phyloP scores from a whole-genome alignment of 2,329 filamentous ascomycete species.

The Cladosporium colombiae region DNA sequence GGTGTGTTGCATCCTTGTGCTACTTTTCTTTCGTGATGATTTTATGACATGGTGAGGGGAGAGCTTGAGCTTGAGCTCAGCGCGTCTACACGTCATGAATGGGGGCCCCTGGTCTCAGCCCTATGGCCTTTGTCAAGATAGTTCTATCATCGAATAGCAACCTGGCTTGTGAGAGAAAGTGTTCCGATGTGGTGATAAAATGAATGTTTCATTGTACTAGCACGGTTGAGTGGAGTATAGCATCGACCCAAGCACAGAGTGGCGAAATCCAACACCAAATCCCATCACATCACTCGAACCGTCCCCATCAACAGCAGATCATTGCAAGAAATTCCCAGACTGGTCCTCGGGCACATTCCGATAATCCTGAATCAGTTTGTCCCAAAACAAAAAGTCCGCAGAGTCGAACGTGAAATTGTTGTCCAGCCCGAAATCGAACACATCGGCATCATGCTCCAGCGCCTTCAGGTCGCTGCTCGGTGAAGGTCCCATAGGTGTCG shows the following conservation, averaged over 20 bases:
- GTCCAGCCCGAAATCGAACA: conserved; percentile 6
- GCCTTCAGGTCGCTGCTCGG: conserved; percentile 1
- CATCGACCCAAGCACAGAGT: neutral
- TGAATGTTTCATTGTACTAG: neutral
- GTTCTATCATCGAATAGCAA: neutral
- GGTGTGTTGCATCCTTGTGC: neutral
- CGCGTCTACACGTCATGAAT: conserved; percentile 15
- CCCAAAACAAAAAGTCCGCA: conserved; percentile 30
- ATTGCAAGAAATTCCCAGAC: neutral
- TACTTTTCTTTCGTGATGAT: neutral
- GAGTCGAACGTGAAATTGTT: conserved; percentile 25
- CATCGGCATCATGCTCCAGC: conserved; percentile 1
- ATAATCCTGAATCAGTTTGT: conserved; percentile 27
- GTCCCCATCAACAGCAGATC: neutral
- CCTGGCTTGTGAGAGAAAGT: neutral
- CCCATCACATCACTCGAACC: neutral
- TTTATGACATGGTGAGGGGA: neutral
- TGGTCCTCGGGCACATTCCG: conserved; percentile 9
- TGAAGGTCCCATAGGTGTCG: conserved; percentile 1
- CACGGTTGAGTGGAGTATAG: neutral
- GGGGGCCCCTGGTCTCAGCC: conserved; percentile 9
- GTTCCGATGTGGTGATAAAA: neutral
- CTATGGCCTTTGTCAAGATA: neutral
- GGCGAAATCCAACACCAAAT: neutral
- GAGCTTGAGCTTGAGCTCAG: conserved; percentile 1